Evolutionary conservation across 2,329 filamentous ascomycete species (phyloP).

Genomic region (Zarea fungicola): DNA sequence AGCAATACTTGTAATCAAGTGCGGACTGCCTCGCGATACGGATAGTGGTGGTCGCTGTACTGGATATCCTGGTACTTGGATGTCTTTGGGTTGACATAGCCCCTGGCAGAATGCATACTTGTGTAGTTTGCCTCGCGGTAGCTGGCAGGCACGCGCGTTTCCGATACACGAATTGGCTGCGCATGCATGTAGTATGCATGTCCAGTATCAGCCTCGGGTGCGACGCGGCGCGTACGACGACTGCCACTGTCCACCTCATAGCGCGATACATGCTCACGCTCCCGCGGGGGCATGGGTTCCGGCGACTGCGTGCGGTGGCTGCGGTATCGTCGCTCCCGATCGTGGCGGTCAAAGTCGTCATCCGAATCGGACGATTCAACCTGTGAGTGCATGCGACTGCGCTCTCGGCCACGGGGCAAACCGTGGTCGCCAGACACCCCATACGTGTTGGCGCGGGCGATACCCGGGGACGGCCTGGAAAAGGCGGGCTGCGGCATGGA

Average conservation of each 20-base stretch:
- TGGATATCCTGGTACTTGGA: background rate
- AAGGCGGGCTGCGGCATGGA: slow-evolving; percentile 31
- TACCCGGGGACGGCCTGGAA: slow-evolving; percentile 23
- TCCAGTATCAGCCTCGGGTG: slow-evolving; percentile 15
- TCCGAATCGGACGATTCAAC: slow-evolving; percentile 31
- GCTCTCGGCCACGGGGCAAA: slow-evolving; percentile 31
- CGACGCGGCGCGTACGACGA: slow-evolving; percentile 23
- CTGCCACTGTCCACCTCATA: slow-evolving; percentile 25
- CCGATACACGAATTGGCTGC: background rate
- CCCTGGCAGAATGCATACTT: background rate
- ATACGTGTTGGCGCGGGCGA: slow-evolving; percentile 31
- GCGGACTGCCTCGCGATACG: slow-evolving; percentile 1
- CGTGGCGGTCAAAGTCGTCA: slow-evolving; percentile 25
- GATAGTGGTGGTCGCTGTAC: slow-evolving; percentile 6
- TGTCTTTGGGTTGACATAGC: background rate
- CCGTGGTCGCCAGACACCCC: slow-evolving; percentile 21
- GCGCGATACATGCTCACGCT: slow-evolving; percentile 21
- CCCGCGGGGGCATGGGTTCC: slow-evolving; percentile 22
- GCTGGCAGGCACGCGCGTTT: background rate
- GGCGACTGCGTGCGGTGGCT: slow-evolving; percentile 31
- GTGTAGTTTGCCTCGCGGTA: slow-evolving; percentile 8
- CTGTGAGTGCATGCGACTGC: slow-evolving; percentile 33
- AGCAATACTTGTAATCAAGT: background rate
- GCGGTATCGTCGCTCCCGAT: slow-evolving; percentile 30
- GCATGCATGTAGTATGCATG: slow-evolving; percentile 3